Evolutionary conservation across 2,329 filamentous ascomycete genomes (phyloP).

Genomic region (Colletotrichum sp.): DNA sequence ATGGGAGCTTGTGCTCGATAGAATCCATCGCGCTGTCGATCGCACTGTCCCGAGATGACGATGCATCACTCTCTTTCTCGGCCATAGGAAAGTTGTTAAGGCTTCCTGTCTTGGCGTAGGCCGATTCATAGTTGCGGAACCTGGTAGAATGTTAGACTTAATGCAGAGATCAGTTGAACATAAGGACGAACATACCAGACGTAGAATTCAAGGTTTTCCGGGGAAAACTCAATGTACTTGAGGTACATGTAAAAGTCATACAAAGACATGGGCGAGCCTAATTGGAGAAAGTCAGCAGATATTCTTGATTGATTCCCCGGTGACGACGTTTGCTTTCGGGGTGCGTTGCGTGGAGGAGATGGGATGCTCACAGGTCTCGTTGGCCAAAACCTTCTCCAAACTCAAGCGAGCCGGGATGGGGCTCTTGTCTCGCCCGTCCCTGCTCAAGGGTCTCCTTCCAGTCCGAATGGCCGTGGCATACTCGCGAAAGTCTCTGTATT

Average conservation of each 20-base stretch:
- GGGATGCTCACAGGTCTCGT: slow-evolving; percentile 45
- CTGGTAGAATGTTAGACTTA: slow-evolving; percentile 25
- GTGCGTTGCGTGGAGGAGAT: background rate
- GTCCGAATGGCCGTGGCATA: slow-evolving; percentile 42
- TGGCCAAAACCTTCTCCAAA: slow-evolving; percentile 51
- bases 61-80: slow-evolving; percentile 5
- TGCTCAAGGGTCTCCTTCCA: slow-evolving; percentile 39
- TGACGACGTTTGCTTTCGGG: background rate
- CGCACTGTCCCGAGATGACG: background rate
- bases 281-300: background rate
- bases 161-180: rapidly evolving
- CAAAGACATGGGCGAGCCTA: slow-evolving; percentile 52
- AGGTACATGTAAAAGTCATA: slow-evolving; percentile 59
- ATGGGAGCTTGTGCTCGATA: slow-evolving; percentile 5
- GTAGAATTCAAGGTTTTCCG: slow-evolving; percentile 56
- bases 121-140: slow-evolving; percentile 49
- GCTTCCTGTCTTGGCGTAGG: slow-evolving; percentile 23
- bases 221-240: slow-evolving; percentile 53
- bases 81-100: slow-evolving; percentile 7
- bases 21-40: background rate
- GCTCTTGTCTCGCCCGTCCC: slow-evolving; percentile 37
- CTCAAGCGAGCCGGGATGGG: slow-evolving; percentile 43
- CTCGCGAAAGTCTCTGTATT: slow-evolving; percentile 52
- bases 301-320: background rate
- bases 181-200: slow-evolving; percentile 42